phyloP scores from a whole-genome alignment of 208 protist genomes.

The Trypanosoma congolense region DNA sequence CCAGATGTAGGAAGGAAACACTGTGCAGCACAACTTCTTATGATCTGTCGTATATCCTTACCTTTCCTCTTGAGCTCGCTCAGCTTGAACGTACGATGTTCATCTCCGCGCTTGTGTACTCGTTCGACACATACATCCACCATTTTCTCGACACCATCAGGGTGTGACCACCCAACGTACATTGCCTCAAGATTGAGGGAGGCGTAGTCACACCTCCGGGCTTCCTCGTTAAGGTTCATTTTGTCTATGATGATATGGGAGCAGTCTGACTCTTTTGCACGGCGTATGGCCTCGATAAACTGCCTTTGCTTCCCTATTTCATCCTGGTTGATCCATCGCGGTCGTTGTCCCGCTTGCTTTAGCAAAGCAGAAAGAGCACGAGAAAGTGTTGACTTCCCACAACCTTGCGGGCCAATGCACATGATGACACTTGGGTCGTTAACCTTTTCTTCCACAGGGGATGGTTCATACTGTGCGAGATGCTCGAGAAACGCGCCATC shows the following conservation, averaged over 20 bases:
- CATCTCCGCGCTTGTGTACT: conserved; percentile 37
- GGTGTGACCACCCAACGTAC: conserved; percentile 47
- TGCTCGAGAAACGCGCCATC: conserved; percentile 5
- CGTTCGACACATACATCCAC: conserved; percentile 54
- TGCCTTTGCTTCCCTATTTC: conserved; percentile 41
- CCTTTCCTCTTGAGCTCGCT: conserved; percentile 1
- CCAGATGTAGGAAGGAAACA: conserved; percentile 31
- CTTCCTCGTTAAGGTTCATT: conserved; percentile 67
- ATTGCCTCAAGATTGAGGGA: conserved; percentile 23
- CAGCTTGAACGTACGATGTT: conserved; percentile 51
- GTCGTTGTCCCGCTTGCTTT: conserved; percentile 39
- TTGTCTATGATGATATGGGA: conserved; percentile 81
- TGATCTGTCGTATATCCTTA: conserved; percentile 34
- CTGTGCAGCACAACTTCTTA: conserved; percentile 28
- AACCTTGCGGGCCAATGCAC: conserved; percentile 73
- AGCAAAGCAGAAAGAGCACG: conserved; percentile 53
- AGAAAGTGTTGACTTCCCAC: conserved; percentile 79
- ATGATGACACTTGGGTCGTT: conserved; percentile 44
- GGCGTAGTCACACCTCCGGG: conserved; percentile 43
- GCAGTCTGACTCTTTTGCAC: conserved; percentile 29
- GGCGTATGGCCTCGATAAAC: conserved; percentile 52
- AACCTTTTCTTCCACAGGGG: background rate
- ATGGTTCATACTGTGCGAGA: conserved; percentile 7
- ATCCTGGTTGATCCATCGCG: conserved; percentile 84
- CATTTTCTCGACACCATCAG: conserved; percentile 33